Evolutionary conservation across 345 rosid species (phyloP), one percentile per base, ranked within the genome.

Genomic region (Salix udensis): DNA sequence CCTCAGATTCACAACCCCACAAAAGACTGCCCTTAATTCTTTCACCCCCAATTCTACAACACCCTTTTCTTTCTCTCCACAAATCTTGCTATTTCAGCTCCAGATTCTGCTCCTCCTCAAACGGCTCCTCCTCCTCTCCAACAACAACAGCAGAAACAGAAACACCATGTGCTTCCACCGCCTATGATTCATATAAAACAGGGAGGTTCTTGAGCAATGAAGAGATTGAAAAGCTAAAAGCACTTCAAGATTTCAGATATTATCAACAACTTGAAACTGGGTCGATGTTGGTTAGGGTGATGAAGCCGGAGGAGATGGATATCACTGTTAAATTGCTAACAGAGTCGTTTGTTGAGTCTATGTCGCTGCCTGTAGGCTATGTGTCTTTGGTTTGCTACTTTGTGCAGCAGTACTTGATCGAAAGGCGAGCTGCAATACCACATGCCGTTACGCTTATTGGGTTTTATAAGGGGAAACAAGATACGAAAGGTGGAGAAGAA

Each of bases 321-420:
- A 72, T 82, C 7, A 94, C 91, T 13, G 96, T 88, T 70, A 79
- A 73, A 48, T 86, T 94, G 60, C 85, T 94, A 11, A 91, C 97
- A 5, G 94, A 89, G 82, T 91, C 98, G 6, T 95, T 95, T 70
- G 87, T 91, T 0, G 98, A 91, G 74, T 90, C 97, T n/a, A 90
- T 93, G 97, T 65, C 87, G 74, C 78, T 91, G 80, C 92, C 94
- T 65, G 53, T 77, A 31, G 91, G 89, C 64, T 93, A 91, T 66
- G 87, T 89, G 74, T 55, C 87, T 60, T 80, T 95, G 86, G 44
- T 95, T 77, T 82, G 87, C 71, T 95, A 87, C 82, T 79, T 90
- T 80, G 97, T 93, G 84, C 91, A 89, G 83, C 94, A 93, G 85
- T 93, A 95, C 83, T 68, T 95, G 91, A 81, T 85, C 12, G 94